Percentiles rank a stretch among this genome's conserved stretches.
Evolutionary conservation across 1,284 basidiomycete genomes (phyloP).

Genomic region (Puccinia hordei): DNA sequence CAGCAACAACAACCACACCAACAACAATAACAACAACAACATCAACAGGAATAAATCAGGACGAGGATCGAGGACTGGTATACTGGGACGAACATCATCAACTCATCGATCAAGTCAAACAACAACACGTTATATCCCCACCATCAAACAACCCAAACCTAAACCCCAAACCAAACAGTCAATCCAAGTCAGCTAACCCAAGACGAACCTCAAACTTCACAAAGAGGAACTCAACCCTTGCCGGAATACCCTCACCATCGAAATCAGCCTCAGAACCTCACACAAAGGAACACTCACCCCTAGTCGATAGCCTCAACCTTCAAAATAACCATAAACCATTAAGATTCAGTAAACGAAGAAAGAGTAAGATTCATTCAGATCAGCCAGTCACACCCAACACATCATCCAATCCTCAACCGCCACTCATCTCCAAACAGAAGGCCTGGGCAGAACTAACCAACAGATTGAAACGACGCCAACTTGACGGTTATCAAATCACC

Average conservation of each 20-base stretch:
- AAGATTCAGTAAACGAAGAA: neutral
- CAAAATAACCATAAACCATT: neutral
- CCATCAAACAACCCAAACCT: too few species aligned
- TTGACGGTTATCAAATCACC: too few species aligned
- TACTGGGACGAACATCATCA: conserved; percentile 3
- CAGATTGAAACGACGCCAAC: neutral
- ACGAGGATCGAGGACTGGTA: neutral
- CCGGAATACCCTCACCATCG: conserved; percentile 10
- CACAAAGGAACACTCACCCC: neutral
- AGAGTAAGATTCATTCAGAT: neutral
- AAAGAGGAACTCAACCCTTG: neutral
- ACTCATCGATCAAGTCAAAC: neutral
- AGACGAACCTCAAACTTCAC: neutral
- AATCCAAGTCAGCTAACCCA: too few species aligned
- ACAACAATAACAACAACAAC: too few species aligned
- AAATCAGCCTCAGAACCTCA: neutral
- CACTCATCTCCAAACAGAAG: neutral
- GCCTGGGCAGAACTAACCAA: neutral
- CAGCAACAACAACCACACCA: neutral
- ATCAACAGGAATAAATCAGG: too few species aligned
- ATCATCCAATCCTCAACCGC: neutral
- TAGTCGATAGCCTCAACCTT: neutral
- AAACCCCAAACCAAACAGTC: too few species aligned
- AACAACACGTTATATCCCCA: too few species aligned
- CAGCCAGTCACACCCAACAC: neutral